These are phyloP conservation scores for Gliomastix tumulicola DNA, from an alignment of 2,329 filamentous ascomycete genomes.

Conservation along the genomic window DNA sequence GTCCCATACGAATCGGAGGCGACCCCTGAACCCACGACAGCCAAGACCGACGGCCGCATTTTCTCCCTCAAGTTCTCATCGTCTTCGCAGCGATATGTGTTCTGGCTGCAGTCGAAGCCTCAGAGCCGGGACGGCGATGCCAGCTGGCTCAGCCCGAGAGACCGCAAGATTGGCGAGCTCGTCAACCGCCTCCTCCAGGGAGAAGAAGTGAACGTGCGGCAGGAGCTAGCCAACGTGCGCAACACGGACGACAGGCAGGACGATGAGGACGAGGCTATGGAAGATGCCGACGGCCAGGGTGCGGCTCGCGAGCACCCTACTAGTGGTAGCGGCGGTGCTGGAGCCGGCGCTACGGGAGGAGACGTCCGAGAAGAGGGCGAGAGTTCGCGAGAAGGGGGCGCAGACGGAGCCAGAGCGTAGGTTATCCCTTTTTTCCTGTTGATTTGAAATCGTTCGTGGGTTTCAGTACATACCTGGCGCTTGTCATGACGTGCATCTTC, in stretches of 20 bases:
- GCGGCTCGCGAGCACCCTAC: constrained; percentile 49
- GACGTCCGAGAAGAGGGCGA: constrained; percentile 88
- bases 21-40: constrained; percentile 45
- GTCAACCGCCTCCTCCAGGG: constrained; percentile 81
- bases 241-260: constrained; percentile 42
- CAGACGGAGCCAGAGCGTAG: constrained; percentile 99
- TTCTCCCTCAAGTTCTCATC: constrained; percentile 92
- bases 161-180: constrained; percentile 81
- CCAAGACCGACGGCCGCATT: constrained; percentile 78
- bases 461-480: no score
- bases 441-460: no score
- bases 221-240: constrained; percentile 61
- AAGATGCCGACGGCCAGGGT: constrained; percentile 61
- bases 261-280: constrained; percentile 48
- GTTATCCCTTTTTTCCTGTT: constrained; percentile 39
- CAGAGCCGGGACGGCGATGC: constrained; percentile 64
- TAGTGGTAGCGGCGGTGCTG: constrained; percentile 71
- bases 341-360: constrained; percentile 79
- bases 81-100: constrained; percentile 84
- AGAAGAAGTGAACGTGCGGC: constrained; percentile 74
- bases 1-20: constrained; percentile 64
- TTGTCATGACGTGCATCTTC: no score
- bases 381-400: constrained; percentile 82
- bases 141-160: constrained; percentile 76
- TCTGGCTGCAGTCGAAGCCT: constrained; percentile 92